phyloP scores from a whole-genome alignment of 352 stramenopile genomes.

The Phytophthora tentaculata region DNA sequence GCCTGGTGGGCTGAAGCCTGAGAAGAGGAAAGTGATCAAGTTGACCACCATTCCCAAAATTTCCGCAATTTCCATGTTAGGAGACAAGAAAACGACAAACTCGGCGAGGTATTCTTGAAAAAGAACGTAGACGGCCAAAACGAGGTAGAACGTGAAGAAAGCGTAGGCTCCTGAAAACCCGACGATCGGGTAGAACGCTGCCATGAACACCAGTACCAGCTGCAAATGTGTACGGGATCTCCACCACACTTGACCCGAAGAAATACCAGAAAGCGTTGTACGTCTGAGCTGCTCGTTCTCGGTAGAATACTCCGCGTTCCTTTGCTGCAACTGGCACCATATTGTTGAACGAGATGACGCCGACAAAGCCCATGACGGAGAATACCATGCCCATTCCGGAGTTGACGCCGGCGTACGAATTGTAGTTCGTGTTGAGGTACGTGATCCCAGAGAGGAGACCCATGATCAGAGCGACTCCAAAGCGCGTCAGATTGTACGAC shows the following conservation, averaged over 20 bases:
- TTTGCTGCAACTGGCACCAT: background rate
- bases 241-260: background rate
- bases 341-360: background rate
- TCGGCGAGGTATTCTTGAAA: conserved; percentile 37
- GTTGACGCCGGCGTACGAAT: no score
- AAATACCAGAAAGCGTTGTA: conserved; percentile 3
- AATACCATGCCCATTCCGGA: conserved; percentile 1
- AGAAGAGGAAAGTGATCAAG: conserved; percentile 39
- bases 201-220: background rate
- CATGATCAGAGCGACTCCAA: background rate
- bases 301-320: background rate
- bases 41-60: conserved; percentile 37
- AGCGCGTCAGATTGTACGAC: background rate
- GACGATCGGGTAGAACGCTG: background rate
- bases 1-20: conserved; percentile 45
- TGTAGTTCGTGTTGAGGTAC: background rate
- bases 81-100: conserved; percentile 38
- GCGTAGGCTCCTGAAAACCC: background rate
- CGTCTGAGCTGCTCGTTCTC: background rate
- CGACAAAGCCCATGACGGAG: background rate
- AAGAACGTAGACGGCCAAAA: conserved; percentile 27
- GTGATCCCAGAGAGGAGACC: background rate
- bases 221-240: background rate
- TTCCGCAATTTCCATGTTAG: conserved; percentile 29
- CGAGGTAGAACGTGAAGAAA: conserved; percentile 38